A percentile compares a stretch with the other conserved stretches of the same genome.
phyloP scores from a whole-genome alignment of 345 rosid species.

The Psidium friedrichsthalianum region DNA sequence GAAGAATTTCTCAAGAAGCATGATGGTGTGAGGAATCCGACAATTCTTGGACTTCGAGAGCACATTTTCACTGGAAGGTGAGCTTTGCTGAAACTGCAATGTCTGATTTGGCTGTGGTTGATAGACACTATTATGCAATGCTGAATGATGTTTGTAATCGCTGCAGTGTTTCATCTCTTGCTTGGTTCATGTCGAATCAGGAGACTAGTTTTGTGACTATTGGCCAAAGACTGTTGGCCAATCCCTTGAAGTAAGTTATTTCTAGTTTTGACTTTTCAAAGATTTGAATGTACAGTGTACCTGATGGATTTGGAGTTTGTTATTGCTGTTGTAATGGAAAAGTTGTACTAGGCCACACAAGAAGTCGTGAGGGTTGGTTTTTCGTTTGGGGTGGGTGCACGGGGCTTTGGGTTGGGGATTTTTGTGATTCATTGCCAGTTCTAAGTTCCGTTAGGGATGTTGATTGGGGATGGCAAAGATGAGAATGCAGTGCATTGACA shows the following conservation, averaged over 20 bases:
- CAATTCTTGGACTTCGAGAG: constrained; percentile 98
- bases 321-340: not conserved
- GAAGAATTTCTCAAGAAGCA: constrained; percentile 91
- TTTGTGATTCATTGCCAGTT: not conserved
- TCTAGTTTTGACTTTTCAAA: not conserved
- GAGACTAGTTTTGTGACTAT: constrained; percentile 98
- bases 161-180: constrained; percentile 97
- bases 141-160: not conserved
- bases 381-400: too few relatives aligned
- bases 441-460: not conserved
- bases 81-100: not conserved
- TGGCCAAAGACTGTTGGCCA: constrained; percentile 93
- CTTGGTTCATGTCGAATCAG: constrained; percentile 99
- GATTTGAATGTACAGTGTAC: not conserved
- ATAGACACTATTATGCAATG: not conserved
- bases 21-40: constrained; percentile 84
- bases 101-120: not conserved
- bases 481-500: not conserved
- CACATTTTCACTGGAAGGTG: constrained; percentile 99
- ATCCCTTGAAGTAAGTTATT: constrained; percentile 79
- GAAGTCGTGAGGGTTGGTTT: too few relatives aligned
- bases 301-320: not conserved
- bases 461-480: not conserved
- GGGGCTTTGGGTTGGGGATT: not conserved
- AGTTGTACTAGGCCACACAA: too few relatives aligned